phyloP scores from a whole-genome alignment of 2,329 filamentous ascomycete species.

The Exophiala oligosperma region DNA sequence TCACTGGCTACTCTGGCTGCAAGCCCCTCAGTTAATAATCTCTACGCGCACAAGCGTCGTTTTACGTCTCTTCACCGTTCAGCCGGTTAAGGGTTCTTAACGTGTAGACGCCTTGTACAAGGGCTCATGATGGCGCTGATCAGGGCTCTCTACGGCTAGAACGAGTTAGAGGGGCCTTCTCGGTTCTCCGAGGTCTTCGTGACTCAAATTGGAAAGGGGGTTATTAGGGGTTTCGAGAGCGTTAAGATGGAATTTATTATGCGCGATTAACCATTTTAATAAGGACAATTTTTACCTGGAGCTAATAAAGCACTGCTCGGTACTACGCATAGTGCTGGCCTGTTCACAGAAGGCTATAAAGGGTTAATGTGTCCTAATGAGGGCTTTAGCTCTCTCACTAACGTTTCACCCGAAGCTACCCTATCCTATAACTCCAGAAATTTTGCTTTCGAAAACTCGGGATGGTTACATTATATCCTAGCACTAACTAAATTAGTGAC shows the following conservation, averaged over 20 bases:
- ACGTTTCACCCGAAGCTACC: background rate
- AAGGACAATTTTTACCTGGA: background rate
- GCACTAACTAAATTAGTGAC: background rate
- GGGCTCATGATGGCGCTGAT: background rate
- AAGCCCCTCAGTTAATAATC: background rate
- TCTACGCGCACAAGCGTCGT: background rate
- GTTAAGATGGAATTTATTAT: background rate
- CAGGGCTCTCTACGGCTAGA: background rate
- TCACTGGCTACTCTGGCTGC: background rate
- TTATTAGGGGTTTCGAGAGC: background rate
- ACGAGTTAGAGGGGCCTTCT: background rate
- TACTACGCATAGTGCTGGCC: background rate
- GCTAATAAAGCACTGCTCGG: background rate
- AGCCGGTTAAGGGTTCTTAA: background rate
- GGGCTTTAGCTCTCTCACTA: background rate
- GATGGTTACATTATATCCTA: background rate
- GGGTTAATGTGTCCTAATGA: background rate
- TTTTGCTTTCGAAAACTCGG: background rate
- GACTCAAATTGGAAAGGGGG: background rate
- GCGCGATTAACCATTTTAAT: background rate
- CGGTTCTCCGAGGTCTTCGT: background rate
- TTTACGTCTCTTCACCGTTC: constrained; percentile 1
- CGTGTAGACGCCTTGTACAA: background rate
- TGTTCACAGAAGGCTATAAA: background rate
- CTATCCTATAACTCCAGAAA: background rate